Percentiles rank a stretch among this genome's conserved stretches.
phyloP scores from a whole-genome alignment of 2,329 filamentous ascomycete genomes.

The Scleromitrula shiraiana region DNA sequence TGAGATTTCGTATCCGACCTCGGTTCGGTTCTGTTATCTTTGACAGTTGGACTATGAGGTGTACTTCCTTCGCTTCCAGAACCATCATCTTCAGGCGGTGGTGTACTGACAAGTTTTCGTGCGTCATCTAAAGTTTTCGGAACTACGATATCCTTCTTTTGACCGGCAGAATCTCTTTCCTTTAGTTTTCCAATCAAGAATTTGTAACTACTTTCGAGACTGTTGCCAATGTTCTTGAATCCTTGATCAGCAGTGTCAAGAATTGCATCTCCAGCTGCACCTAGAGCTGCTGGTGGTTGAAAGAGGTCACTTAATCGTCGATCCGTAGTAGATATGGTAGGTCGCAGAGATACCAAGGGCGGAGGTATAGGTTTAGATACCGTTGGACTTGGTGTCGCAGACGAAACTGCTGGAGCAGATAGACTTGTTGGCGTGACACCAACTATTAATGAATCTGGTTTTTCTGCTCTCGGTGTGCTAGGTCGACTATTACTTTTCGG shows the following conservation, averaged over 20 bases:
- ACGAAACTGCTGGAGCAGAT: conserved; percentile 18
- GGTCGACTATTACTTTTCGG: conserved; percentile 45
- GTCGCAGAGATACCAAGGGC: conserved; percentile 27
- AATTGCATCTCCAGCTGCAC: conserved; percentile 75
- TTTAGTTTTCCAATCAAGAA: conserved; percentile 85
- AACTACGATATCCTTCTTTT: conserved; percentile 47
- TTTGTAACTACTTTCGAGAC: conserved; percentile 85
- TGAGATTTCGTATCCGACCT: background rate
- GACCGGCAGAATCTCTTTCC: conserved; percentile 50
- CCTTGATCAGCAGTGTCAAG: conserved; percentile 85
- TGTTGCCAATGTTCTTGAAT: conserved; percentile 84
- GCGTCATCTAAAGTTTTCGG: conserved; percentile 93
- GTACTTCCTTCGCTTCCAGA: conserved; percentile 42
- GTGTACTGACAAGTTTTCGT: conserved; percentile 74
- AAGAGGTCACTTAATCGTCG: conserved; percentile 78
- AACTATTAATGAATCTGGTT: conserved; percentile 23
- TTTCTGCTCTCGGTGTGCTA: conserved; percentile 36
- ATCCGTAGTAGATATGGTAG: conserved; percentile 45
- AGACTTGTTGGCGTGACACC: conserved; percentile 27
- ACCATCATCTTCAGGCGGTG: conserved; percentile 40
- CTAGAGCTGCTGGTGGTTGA: conserved; percentile 73
- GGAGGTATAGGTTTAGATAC: conserved; percentile 28
- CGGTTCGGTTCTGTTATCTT: conserved; percentile 8
- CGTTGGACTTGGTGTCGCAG: conserved; percentile 26
- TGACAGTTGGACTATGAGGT: conserved; percentile 33